Base-by-base conservation (phyloP, 164 flowering plant genomes). In the Umbilicus rupestris region DNA sequence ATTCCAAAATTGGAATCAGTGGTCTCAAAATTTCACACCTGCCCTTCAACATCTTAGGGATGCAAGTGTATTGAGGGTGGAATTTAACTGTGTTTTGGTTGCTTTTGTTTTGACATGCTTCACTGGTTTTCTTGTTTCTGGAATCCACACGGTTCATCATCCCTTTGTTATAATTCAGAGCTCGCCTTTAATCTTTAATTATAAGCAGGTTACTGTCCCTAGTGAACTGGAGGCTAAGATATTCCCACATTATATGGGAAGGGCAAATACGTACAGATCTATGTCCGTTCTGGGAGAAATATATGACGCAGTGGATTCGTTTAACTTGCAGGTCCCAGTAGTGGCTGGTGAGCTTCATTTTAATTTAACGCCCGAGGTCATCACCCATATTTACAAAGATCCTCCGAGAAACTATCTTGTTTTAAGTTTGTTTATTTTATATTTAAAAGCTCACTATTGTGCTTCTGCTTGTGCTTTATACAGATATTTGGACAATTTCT, bases 221-320 rank as follows among this genome's bases (percentile, higher is more conserved):
- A 35, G 68, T 1, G 64, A 74, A 1, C 68, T 89, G 71, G 77
- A 44, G 67, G 78, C 85, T 22, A 76, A 73, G n/a, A 64, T 49
- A 59, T 86, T 67, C 60, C 98, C 98, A 1, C 94, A 90, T 73
- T 82, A 69, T 67, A 74, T 90, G 92, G 86, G 55, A 65, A 79
- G 71, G 71, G 39, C 8, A 0, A 69, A 71, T 24, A 42, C 67
- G 15, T 81, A 67, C 55, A 57, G 11, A 17, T 93, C 98, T 16
- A 72, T 63, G 1, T 93, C 98, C 22, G 67, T 93, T 63, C 62
- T 93, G 66, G 98, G 98, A 42, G 8, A 30, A 71, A 86, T 93
- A 35, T 87, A 76, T 68, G 90, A 93, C 63, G 39, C 19, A 59
- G 88, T 79, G 22, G 65, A 62, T 9, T 55, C 70, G 16, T 78